A percentile compares a stretch with the other conserved stretches of the same genome.
phyloP scores from a whole-genome alignment of 2,329 filamentous ascomycete species.

The Madurella fahalii region DNA sequence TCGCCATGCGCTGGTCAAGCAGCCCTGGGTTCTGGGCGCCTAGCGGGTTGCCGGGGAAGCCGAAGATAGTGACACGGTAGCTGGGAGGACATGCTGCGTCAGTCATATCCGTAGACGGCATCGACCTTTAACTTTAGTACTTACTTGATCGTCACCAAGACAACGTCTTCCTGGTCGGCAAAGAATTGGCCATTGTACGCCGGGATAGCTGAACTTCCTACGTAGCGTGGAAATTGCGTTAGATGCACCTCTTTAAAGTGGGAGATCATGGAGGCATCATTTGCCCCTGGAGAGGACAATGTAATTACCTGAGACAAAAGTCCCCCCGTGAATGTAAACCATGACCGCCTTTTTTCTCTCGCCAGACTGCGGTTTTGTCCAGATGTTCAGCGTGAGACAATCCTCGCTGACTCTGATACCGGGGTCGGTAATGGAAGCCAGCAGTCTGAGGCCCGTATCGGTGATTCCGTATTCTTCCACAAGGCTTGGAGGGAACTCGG shows the following conservation, averaged over 20 bases:
- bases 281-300: conserved; percentile 5
- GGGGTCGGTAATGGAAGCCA: neutral
- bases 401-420: conserved; percentile 31
- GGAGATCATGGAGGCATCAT: no score
- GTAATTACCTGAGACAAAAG: conserved; percentile 29
- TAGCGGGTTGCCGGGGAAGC: conserved; percentile 35
- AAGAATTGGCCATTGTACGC: conserved; percentile 42
- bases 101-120: neutral
- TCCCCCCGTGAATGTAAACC: conserved; percentile 37
- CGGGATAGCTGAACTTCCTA: conserved; percentile 29
- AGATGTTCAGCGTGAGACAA: conserved; percentile 38
- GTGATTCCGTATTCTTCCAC: conserved; percentile 30
- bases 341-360: conserved; percentile 32
- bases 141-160: conserved; percentile 44
- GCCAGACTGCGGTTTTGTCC: conserved; percentile 32
- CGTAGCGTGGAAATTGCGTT: no score
- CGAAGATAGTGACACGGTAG: conserved; percentile 42
- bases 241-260: no score
- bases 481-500: conserved; percentile 24
- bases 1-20: conserved; percentile 45
- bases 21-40: conserved; percentile 41
- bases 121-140: no score
- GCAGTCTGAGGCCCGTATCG: conserved; percentile 8
- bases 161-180: conserved; percentile 39
- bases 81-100: neutral